A percentile compares a stretch with the other conserved stretches of the same genome.
phyloP scores from a whole-genome alignment of 1,284 basidiomycete species.

The Fereydounia khargensis region DNA sequence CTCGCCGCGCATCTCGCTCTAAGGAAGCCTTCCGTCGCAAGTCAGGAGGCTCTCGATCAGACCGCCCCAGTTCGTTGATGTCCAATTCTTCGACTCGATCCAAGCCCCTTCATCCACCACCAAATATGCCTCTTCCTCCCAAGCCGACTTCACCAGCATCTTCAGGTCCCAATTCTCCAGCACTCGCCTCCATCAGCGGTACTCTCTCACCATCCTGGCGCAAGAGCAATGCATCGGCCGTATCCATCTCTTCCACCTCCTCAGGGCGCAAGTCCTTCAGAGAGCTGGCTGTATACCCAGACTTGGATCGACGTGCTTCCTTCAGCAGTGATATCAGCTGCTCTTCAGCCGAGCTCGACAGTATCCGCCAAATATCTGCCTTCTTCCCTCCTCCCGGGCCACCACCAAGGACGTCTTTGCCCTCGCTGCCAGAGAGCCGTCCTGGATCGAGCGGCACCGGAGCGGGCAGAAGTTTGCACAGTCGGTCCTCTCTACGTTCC shows the following conservation, averaged over 20 bases:
- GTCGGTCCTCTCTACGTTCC: too few species aligned
- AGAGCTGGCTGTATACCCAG: constrained; percentile 5
- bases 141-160: too few species aligned
- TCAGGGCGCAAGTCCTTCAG: constrained; percentile 10
- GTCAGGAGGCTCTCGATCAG: too few species aligned
- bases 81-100: neutral
- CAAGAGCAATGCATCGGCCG: neutral
- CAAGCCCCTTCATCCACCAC: constrained; percentile 17
- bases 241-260: neutral
- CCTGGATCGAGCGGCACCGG: too few species aligned
- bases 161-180: neutral
- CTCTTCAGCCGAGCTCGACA: neutral
- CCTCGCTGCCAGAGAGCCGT: too few species aligned
- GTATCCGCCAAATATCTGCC: constrained; percentile 14
- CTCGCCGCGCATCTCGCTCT: neutral
- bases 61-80: too few species aligned
- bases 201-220: constrained; percentile 1
- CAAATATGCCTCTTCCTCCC: constrained; percentile 18
- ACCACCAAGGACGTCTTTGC: too few species aligned
- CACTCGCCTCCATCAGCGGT: too few species aligned
- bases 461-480: too few species aligned
- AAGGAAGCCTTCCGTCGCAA: too few species aligned
- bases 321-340: constrained; percentile 16
- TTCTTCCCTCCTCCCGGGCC: constrained; percentile 16
- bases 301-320: constrained; percentile 4